Base-by-base conservation (phyloP, 2,329 filamentous ascomycete species). In the Xylaria hypoxylon region DNA sequence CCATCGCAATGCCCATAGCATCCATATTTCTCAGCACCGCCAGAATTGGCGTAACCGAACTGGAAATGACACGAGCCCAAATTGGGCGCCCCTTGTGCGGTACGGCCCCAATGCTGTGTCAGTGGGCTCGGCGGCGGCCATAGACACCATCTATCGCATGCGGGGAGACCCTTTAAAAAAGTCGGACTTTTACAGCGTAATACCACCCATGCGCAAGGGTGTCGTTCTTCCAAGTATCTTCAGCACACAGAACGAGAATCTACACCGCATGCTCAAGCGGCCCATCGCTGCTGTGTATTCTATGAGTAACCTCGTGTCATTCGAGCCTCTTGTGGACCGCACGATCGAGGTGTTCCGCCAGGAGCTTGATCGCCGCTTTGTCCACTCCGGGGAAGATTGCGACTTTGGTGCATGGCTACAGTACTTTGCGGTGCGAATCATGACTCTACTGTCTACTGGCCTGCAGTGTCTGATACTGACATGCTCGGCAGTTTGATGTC, bases 21-120 rank as follows among this genome's bases (percentile, higher is more conserved):
- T 55, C 22, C 62, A 68, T 33, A 65, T 65, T 28, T 22, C 58
- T 11, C 62, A 62, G 10, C 66, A 68, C 44, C 62, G 59, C 26
- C 47, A 56, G 28, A 38, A 31, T 51, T 51, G 53, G 11, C 2
- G 11, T 2, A 17, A 3, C 47, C 8, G 28, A 26, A n/a, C 48
- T 17, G 28, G 17, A 17, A 52, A 6, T 33, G 26, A 17, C 24
- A 31, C 48, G 35, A 19, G 15, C 48, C 22, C 26, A 10, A 13
- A 31, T n/a, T 52, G 48, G 48, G 48, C 15, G 7, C 48, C 48
- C 4, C 48, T 52, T 7, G n/a, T 35, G 17, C 26, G 15, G 7
- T 52, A 52, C 17, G 48, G 48, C 11, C 48, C 48, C 2, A 52
- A 52, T 28, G 48, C 48, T 7, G 48, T 52, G 28, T 52, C 48